Base-by-base conservation (phyloP, 768 basidiomycete species). In the Podaxis sp. region DNA sequence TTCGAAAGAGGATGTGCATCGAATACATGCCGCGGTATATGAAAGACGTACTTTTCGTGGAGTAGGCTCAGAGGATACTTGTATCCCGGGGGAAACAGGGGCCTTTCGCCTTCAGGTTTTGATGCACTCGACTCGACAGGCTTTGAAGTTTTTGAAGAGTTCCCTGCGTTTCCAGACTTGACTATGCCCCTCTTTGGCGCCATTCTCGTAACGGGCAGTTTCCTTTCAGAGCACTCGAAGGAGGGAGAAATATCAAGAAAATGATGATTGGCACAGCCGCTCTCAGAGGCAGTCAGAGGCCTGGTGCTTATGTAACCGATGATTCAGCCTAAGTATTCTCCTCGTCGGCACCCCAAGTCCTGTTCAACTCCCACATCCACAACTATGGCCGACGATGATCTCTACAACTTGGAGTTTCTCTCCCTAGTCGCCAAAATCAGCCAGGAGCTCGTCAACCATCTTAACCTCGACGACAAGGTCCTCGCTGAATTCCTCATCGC, bases 401-500 rank as follows among this genome's bases (percentile, higher is more conserved):
- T 99, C 64, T 91, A 96, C 77, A 87, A 93, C 73, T 90, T 99
- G 75, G 97, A 98, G 75, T 82, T 90, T 63, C 87, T 99, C 53
- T 96, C 94, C 40, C 81, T 98, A 46, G 89, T 97, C 61, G 88
- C 90, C 63, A 91, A 93, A 73, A 92, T 99, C 69, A 90, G 90
- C 0, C 93, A 96, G 74, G 96, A 98, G 72, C 86, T 98, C 51
- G 86, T 90, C 75, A 98, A 97, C 69, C 87, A 98, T 72, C 82
- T 84, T 56, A 89, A 86, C 15, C 74, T 92, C 40, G 90, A 88
- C 72, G 96, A 99, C 82, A 96, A 96, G 72, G 90, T 91, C 2
- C 82, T 96, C 52, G 95, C 97, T 12, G 96, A 98, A 77, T 99
- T 96, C 74, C 86, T 98, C 65, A 94, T 99, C 66, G 78, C 84